Percentiles rank a stretch among this genome's conserved stretches.
These are phyloP conservation scores for Cyberlindnera maritima DNA, from an alignment of 805 yeast species.

Conservation along the genomic window DNA sequence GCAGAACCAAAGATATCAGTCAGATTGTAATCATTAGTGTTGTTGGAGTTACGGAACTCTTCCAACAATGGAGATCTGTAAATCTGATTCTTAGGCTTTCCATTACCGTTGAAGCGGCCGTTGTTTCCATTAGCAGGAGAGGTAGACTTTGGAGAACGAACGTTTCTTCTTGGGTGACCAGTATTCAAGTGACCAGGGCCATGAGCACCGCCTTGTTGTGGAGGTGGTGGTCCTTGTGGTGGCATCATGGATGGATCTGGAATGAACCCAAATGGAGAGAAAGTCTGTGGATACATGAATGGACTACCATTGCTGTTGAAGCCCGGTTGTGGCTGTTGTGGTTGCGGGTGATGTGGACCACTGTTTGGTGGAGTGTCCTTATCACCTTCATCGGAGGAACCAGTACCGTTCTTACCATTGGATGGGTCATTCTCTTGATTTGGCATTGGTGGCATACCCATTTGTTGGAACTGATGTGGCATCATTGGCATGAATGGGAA, in stretches of 20 bases:
- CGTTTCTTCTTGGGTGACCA: conserved; percentile 15
- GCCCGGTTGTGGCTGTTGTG: conserved; percentile 17
- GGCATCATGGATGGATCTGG: conserved; percentile 16
- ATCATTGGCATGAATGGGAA: conserved; percentile 35
- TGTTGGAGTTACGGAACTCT: conserved; percentile 66
- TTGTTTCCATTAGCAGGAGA: conserved; percentile 21
- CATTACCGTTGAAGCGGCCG: conserved; percentile 3
- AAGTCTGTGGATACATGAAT: conserved; percentile 29
- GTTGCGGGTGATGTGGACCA: conserved; percentile 20
- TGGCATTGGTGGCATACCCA: conserved; percentile 5
- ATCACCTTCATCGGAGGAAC: not conserved
- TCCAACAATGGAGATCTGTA: conserved; percentile 79
- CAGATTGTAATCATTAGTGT: conserved; percentile 58
- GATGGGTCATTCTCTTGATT: not conserved
- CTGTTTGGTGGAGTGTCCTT: not conserved
- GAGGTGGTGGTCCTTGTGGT: conserved; percentile 6
- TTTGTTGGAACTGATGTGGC: conserved; percentile 23
- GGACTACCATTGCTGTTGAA: conserved; percentile 17
- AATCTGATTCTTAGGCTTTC: conserved; percentile 42
- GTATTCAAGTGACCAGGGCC: not conserved
- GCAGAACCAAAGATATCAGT: conserved; percentile 83
- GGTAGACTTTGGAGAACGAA: conserved; percentile 25
- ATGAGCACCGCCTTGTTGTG: conserved; percentile 1
- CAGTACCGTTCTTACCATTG: not conserved
- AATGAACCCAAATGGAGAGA: conserved; percentile 28